Base-by-base conservation (phyloP, 257 asterid genomes). In the Primulina eburnea region DNA sequence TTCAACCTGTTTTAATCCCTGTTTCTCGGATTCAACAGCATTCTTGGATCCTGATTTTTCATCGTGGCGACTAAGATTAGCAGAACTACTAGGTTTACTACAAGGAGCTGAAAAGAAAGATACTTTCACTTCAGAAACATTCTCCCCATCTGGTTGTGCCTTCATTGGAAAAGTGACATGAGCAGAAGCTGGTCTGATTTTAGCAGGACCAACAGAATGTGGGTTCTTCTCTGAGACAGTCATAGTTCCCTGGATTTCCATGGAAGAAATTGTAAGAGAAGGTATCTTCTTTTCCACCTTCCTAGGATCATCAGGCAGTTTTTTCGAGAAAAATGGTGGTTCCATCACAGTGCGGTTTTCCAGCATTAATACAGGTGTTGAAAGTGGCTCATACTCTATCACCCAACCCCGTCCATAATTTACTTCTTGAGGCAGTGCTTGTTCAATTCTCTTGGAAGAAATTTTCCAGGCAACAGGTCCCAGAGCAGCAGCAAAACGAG, bases 401-500 rank as follows among this genome's bases (percentile, higher is more conserved):
- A 95, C 97, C 99, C 99, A 95, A 10, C 99, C 99, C 47, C 85
- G 92, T 50, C 97, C 99, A 78, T 82, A 95, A 79, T 89, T 84
- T 70, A 78, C 77, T 33, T 86, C 99, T 73, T 88, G 78, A 78
- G 99, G 96, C 59, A 95, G 82, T 67, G 89, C 94, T 76, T 86
- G 96, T 78, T 89, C 98, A 55, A 95, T 92, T 75, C 90, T 88
- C 78, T 83, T 85, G 29, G 99, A 89, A 71, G 98, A 92, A 69
- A 87, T 82, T 81, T 75, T 74, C 99, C 99, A 95, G 35, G 95
- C 97, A 73, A 84, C 86, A 35, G 97, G 85, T 47, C 99, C 97
- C 32, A 95, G 95, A 33, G 90, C 80, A 35, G 98, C 96, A 64
- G 98, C 92, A 78, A 88, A 95, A 68, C 93, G 87, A 77, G 98